phyloP scores from a whole-genome alignment of 1,284 basidiomycete genomes.

The Malassezia cuniculi region DNA sequence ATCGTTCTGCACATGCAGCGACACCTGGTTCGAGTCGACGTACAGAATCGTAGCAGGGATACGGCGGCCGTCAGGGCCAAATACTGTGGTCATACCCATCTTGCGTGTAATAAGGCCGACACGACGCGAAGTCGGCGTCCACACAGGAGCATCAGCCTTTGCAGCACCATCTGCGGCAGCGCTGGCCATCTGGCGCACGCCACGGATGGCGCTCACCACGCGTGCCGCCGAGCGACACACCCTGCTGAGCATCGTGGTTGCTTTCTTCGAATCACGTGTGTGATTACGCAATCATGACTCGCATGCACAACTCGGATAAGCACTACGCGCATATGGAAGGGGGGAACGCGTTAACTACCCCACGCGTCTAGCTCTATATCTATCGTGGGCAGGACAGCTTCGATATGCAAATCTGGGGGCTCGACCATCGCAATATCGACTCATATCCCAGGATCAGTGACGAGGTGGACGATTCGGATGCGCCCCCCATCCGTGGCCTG shows the following conservation, averaged over 20 bases:
- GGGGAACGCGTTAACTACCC: too few species aligned
- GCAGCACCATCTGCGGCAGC: neutral
- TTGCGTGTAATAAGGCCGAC: slow-evolving; percentile 84
- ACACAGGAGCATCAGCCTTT: slow-evolving; percentile 41
- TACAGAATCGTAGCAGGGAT: slow-evolving; percentile 88
- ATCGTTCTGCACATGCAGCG: slow-evolving; percentile 16
- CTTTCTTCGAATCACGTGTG: too few species aligned
- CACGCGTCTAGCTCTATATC: too few species aligned
- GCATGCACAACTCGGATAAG: too few species aligned
- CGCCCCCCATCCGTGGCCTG: slow-evolving; percentile 32
- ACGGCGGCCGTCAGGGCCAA: slow-evolving; percentile 74
- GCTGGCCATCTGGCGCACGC: neutral
- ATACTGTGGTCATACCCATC: slow-evolving; percentile 86
- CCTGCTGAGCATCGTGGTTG: too few species aligned
- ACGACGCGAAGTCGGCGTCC: slow-evolving; percentile 72
- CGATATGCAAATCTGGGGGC: too few species aligned
- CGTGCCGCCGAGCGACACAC: neutral
- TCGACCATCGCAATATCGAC: too few species aligned
- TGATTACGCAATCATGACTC: too few species aligned
- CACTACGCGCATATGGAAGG: too few species aligned
- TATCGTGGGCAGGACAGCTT: too few species aligned
- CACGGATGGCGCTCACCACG: neutral
- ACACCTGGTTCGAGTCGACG: slow-evolving; percentile 50
- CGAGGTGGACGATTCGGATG: too few species aligned
- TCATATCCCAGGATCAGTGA: too few species aligned